These are phyloP conservation scores for Pseudonitzschia pungens DNA, from an alignment of 108 stramenopile species.

Conservation along the genomic window DNA sequence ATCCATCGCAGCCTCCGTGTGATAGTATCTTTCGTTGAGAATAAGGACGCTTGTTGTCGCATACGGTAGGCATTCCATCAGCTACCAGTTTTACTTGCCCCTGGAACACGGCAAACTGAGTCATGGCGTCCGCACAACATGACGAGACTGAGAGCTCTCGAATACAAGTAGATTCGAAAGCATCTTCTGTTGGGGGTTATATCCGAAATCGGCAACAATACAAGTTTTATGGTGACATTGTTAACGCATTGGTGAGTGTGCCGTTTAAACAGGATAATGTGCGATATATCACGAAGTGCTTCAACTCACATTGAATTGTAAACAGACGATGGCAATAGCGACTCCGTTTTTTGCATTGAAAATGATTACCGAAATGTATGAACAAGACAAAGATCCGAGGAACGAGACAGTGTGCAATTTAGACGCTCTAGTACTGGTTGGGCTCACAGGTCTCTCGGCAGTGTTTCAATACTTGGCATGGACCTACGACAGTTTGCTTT, in stretches of 20 bases:
- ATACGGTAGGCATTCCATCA: no score
- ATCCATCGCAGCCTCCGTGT: no score
- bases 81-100: no score
- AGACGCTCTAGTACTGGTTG: neutral
- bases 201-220: neutral
- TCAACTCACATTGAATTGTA: neutral
- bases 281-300: neutral
- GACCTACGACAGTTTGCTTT: slow-evolving; percentile 1
- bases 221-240: neutral
- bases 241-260: neutral
- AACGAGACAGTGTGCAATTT: neutral
- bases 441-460: neutral
- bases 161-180: neutral
- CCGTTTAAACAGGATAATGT: neutral
- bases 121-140: no score
- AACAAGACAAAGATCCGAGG: neutral
- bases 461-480: neutral
- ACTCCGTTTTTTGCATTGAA: neutral
- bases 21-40: no score
- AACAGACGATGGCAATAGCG: neutral
- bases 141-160: neutral
- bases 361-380: neutral
- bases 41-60: no score
- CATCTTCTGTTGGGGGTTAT: neutral
- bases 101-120: no score